Evolutionary conservation across 1,284 basidiomycete genomes (phyloP).

Genomic region (Filobasidium uniguttulatum): DNA sequence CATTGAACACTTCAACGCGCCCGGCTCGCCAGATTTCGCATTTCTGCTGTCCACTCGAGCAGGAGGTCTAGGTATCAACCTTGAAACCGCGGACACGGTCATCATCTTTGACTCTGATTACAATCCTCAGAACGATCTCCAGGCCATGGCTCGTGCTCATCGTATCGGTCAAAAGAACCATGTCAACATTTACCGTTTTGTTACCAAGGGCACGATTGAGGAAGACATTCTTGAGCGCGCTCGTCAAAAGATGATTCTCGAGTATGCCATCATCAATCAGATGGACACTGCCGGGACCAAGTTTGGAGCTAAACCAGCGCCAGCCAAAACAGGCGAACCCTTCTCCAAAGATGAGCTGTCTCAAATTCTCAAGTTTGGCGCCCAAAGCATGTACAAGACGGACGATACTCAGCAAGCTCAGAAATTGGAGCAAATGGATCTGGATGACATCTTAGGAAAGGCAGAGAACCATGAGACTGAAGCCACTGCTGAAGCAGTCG

Average conservation of each 20-base stretch:
- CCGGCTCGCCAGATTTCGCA: slow-evolving; percentile 59
- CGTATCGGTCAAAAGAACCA: slow-evolving; percentile 95
- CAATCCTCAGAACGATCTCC: slow-evolving; percentile 92
- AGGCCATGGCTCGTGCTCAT: slow-evolving; percentile 97
- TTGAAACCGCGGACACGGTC: slow-evolving; percentile 95
- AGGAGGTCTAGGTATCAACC: slow-evolving; percentile 94
- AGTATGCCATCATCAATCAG: slow-evolving; percentile 99
- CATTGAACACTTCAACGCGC: slow-evolving; percentile 64
- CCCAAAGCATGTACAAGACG: slow-evolving; percentile 98
- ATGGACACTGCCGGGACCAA: slow-evolving; percentile 99
- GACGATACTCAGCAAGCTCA: slow-evolving; percentile 83
- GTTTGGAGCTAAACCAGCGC: slow-evolving; percentile 60
- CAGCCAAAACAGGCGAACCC: slow-evolving; percentile 47
- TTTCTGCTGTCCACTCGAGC: slow-evolving; percentile 89
- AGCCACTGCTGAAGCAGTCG: slow-evolving; percentile 62
- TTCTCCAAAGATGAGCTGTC: slow-evolving; percentile 95
- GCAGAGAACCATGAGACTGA: slow-evolving; percentile 96
- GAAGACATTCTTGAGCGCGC: slow-evolving; percentile 96
- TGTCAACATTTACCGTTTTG: slow-evolving; percentile 92
- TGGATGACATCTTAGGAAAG: slow-evolving; percentile 92
- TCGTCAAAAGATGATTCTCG: slow-evolving; percentile 98
- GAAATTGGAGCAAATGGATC: slow-evolving; percentile 98
- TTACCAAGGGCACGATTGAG: slow-evolving; percentile 98
- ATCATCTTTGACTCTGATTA: slow-evolving; percentile 78
- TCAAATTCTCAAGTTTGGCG: slow-evolving; percentile 98